Conservation (phyloP, 352 stramenopile species). For the Phytophthora cryptogea region DNA sequence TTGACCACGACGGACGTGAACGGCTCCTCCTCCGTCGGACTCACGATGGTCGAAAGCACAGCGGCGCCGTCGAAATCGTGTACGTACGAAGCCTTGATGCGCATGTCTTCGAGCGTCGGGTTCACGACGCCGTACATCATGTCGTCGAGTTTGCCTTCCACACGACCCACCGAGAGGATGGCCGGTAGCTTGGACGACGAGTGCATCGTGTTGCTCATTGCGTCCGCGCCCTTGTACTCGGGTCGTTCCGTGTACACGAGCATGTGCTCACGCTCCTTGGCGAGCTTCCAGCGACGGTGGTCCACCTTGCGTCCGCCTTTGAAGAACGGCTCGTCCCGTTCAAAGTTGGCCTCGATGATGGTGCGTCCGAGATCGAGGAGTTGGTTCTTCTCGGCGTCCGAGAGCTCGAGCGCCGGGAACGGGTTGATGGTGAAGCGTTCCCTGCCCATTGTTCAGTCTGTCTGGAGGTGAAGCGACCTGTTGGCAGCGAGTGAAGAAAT, state of each 20-base stretch:
- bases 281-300: slow-evolving; percentile 38
- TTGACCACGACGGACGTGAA: slow-evolving; percentile 46
- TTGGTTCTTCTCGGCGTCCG: slow-evolving; percentile 39
- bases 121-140: slow-evolving; percentile 49
- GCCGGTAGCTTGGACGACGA: slow-evolving; percentile 34
- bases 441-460: slow-evolving; percentile 24
- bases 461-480: slow-evolving; percentile 5
- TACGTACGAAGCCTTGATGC: slow-evolving; percentile 45
- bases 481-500: slow-evolving; percentile 23
- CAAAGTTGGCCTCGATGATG: slow-evolving; percentile 42
- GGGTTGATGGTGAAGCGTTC: slow-evolving; percentile 46
- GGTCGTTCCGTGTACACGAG: slow-evolving; percentile 37
- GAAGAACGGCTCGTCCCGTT: slow-evolving; percentile 39
- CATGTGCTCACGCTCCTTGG: slow-evolving; percentile 42
- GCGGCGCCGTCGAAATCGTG: slow-evolving; percentile 36
- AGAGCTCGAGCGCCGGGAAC: slow-evolving; percentile 41
- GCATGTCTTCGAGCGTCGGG: slow-evolving; percentile 40
- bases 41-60: slow-evolving; percentile 42
- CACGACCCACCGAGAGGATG: slow-evolving; percentile 36
- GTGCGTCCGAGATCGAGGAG: slow-evolving; percentile 40
- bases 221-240: slow-evolving; percentile 33
- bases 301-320: slow-evolving; percentile 34
- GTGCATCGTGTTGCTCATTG: slow-evolving; percentile 30
- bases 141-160: slow-evolving; percentile 42
- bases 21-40: slow-evolving; percentile 32